A percentile compares a stretch with the other conserved stretches of the same genome.
phyloP scores from a whole-genome alignment of 306 rosid species.

The Vigna reflexopilosa region DNA sequence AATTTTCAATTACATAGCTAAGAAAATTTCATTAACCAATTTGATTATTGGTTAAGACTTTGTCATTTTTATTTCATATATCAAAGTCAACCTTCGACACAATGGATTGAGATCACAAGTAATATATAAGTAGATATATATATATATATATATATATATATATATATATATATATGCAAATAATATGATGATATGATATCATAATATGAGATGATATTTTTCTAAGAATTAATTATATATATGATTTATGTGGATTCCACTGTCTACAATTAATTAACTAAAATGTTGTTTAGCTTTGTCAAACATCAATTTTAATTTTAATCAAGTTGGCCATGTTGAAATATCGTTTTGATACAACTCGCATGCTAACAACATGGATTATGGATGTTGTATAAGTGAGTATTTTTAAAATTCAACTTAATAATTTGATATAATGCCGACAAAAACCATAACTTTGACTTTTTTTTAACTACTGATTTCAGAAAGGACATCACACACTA shows the following conservation, averaged over 20 bases:
- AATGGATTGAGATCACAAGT: constrained; percentile 4
- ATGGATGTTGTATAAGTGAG: neutral
- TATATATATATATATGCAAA: neutral
- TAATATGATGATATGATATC: neutral
- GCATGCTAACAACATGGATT: neutral
- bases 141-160: no score
- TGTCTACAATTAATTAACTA: neutral
- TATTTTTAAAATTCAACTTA: neutral
- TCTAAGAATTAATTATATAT: neutral
- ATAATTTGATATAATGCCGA: neutral
- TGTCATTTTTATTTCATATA: neutral
- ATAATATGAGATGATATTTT: neutral
- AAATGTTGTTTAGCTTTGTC: neutral
- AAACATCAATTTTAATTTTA: neutral
- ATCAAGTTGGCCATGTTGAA: neutral
- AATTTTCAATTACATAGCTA: constrained; percentile 1
- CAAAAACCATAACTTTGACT: neutral
- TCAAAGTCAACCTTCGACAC: neutral
- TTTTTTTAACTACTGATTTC: neutral
- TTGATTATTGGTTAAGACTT: neutral
- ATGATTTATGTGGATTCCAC: neutral
- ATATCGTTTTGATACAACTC: neutral
- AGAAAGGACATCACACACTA: neutral
- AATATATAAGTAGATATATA: neutral
- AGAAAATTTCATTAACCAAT: neutral